These are phyloP conservation scores for Trichoderma arundinaceum DNA, from an alignment of 2,329 filamentous ascomycete genomes.

Conservation along the genomic window DNA sequence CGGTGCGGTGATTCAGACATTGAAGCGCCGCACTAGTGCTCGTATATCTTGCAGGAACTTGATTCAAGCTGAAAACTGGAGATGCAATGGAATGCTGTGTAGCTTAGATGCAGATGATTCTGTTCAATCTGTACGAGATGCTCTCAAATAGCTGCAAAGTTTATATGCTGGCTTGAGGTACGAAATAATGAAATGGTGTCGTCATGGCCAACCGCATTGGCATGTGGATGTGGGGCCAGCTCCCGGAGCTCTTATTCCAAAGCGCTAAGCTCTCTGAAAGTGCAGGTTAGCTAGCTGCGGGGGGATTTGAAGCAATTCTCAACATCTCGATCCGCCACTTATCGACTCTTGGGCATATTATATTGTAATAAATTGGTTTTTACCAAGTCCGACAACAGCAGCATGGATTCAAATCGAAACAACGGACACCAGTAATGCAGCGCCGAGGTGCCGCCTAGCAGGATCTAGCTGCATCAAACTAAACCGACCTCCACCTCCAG, in stretches of 20 bases:
- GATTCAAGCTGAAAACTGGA: background rate
- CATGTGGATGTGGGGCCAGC: slow-evolving; percentile 21
- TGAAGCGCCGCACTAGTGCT: background rate
- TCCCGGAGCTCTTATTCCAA: background rate
- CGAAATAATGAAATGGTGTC: slow-evolving; percentile 15
- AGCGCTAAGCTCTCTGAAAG: no score
- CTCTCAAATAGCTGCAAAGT: background rate
- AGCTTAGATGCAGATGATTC: background rate
- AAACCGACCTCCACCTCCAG: background rate
- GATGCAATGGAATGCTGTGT: slow-evolving; percentile 13
- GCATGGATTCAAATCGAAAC: no score
- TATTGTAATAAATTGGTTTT: no score
- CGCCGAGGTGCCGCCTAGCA: background rate
- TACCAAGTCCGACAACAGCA: no score
- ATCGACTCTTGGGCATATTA: no score
- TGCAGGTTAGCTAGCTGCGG: no score
- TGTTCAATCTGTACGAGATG: background rate
- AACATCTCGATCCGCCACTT: no score
- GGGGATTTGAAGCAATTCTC: no score
- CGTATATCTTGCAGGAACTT: background rate
- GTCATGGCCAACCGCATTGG: slow-evolving; percentile 11
- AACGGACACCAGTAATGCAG: no score
- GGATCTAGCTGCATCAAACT: slow-evolving; percentile 15
- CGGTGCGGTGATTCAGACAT: slow-evolving; percentile 33
- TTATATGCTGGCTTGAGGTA: background rate